A percentile compares a stretch with the other conserved stretches of the same genome.
Evolutionary conservation across 768 basidiomycete species (phyloP).

Genomic region (Naganishia friedmannii): DNA sequence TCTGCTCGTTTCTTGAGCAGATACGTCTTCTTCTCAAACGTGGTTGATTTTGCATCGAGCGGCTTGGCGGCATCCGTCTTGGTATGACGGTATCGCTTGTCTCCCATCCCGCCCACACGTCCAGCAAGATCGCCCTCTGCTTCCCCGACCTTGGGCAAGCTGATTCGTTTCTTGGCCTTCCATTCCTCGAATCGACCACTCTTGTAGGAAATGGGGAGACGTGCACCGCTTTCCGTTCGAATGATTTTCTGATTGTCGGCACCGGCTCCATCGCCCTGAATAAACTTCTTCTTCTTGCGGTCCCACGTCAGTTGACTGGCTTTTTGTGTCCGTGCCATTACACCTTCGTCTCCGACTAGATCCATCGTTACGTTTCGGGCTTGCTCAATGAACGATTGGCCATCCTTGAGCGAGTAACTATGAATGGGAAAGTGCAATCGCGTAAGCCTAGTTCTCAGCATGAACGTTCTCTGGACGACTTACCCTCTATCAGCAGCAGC

Average conservation of each 20-base stretch:
- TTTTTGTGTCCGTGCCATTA: constrained; percentile 55
- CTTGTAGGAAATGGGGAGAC: constrained; percentile 84
- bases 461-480: constrained; percentile 34
- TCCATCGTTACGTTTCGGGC: constrained; percentile 77
- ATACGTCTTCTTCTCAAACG: constrained; percentile 71
- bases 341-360: constrained; percentile 72
- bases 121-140: constrained; percentile 59
- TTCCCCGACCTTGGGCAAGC: constrained; percentile 78
- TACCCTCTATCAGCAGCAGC: constrained; percentile 86
- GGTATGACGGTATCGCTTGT: constrained; percentile 69
- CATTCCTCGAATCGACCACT: constrained; percentile 95
- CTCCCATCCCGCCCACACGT: constrained; percentile 54
- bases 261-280: constrained; percentile 77
- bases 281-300: constrained; percentile 91
- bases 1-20: constrained; percentile 62
- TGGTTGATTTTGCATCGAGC: constrained; percentile 67
- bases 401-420: constrained; percentile 85
- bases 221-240: constrained; percentile 83
- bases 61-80: constrained; percentile 66
- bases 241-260: constrained; percentile 93
- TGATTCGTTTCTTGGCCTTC: constrained; percentile 73
- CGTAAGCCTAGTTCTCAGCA: background rate
- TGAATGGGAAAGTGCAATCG: background rate
- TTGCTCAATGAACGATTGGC: constrained; percentile 79
- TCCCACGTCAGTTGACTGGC: constrained; percentile 78